These are phyloP conservation scores for Delphinella strobiligena DNA, from an alignment of 2,329 filamentous ascomycete species.

Conservation along the genomic window DNA sequence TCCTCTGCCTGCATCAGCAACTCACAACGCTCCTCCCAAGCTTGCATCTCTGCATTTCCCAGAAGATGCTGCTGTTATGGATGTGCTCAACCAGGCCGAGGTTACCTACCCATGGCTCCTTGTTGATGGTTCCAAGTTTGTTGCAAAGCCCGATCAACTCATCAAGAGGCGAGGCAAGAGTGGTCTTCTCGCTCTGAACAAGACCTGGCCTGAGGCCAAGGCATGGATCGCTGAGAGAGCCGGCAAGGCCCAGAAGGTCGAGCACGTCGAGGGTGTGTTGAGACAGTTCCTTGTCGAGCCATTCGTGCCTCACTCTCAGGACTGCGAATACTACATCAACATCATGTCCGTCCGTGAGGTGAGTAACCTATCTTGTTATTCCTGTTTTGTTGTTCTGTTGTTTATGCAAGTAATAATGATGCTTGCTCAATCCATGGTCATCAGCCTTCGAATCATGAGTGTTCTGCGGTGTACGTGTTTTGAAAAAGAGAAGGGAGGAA, in stretches of 20 bases:
- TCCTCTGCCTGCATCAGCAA: constrained; percentile 69
- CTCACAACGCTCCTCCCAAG: constrained; percentile 85
- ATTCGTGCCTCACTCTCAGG: constrained; percentile 88
- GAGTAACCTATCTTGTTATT: constrained; percentile 38
- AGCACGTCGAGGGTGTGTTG: constrained; percentile 78
- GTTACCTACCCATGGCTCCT: constrained; percentile 94
- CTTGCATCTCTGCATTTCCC: constrained; percentile 89
- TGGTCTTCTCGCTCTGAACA: constrained; percentile 90
- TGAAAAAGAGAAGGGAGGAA: constrained; percentile 5
- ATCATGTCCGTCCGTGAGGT: constrained; percentile 99
- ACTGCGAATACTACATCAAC: constrained; percentile 99
- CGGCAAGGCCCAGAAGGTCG: constrained; percentile 84
- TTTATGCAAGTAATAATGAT: not conserved
- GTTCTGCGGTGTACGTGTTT: too few relatives aligned
- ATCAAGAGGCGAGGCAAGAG: constrained; percentile 99
- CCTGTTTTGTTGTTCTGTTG: constrained; percentile 7
- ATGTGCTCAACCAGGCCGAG: constrained; percentile 90
- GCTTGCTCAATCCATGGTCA: too few relatives aligned
- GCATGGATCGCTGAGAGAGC: constrained; percentile 89
- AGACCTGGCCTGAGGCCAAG: constrained; percentile 87
- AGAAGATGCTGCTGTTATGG: constrained; percentile 70
- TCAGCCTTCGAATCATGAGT: too few relatives aligned
- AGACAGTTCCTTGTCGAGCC: constrained; percentile 97
- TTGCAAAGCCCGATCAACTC: constrained; percentile 98
- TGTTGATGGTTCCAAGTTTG: constrained; percentile 72